Conservation (phyloP, 2,329 filamentous ascomycete genomes). For the Emergomyces pasteurianus region DNA sequence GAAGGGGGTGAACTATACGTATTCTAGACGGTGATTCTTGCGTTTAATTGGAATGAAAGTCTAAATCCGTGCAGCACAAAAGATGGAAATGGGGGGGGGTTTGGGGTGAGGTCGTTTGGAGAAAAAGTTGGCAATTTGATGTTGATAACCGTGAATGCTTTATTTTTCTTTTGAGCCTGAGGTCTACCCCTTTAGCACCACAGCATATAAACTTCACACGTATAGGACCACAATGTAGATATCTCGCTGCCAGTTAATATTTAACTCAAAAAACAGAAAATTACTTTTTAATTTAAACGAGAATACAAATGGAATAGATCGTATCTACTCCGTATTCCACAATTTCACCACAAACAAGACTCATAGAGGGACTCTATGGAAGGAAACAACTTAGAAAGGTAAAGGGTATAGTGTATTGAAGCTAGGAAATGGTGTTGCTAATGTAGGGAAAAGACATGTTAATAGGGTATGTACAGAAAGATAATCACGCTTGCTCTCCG, state of each 20-base stretch:
- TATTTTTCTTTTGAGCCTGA: neutral
- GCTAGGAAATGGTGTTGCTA: slow-evolving; percentile 8
- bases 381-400: neutral
- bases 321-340: neutral
- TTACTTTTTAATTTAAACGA: neutral
- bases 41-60: neutral
- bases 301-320: neutral
- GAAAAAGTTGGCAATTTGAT: neutral
- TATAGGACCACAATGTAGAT: neutral
- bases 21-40: neutral
- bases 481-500: neutral
- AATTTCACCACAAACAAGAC: neutral
- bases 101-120: neutral
- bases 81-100: neutral
- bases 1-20: neutral
- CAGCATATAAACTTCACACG: neutral
- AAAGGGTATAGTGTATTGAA: slow-evolving; percentile 4
- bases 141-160: neutral
- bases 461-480: neutral
- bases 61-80: neutral
- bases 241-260: neutral
- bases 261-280: neutral
- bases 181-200: neutral
- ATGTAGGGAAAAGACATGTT: neutral
- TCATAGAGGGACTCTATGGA: neutral